Conservation (phyloP, 2,329 filamentous ascomycete genomes). For the Diaporthe nobilis region DNA sequence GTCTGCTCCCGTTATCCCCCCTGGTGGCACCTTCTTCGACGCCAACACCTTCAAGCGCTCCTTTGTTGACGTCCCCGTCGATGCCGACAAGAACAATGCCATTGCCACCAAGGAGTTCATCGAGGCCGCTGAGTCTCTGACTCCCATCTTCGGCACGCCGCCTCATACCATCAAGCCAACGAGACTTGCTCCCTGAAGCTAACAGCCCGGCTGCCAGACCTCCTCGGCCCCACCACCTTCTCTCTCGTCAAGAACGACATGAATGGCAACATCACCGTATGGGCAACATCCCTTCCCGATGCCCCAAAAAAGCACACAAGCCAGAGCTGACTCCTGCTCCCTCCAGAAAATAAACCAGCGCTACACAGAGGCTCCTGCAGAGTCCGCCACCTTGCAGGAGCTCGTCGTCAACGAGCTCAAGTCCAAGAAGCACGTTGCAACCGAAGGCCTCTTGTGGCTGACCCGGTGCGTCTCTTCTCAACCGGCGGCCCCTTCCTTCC, state of each 20-base stretch:
- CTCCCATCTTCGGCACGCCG: slow-evolving; percentile 83
- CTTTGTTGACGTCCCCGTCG: slow-evolving; percentile 86
- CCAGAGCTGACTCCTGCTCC: background rate
- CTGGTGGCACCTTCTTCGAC: slow-evolving; percentile 86
- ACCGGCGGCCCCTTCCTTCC: background rate
- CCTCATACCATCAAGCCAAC: background rate
- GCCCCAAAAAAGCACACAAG: background rate
- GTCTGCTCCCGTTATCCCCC: slow-evolving; percentile 67
- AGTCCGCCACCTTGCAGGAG: slow-evolving; percentile 87
- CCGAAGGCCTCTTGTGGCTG: slow-evolving; percentile 93
- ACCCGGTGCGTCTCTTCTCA: slow-evolving; percentile 72
- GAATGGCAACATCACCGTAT: slow-evolving; percentile 89
- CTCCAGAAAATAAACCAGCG: slow-evolving; percentile 88
- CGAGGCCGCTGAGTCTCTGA: slow-evolving; percentile 88
- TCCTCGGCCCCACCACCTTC: slow-evolving; percentile 82
- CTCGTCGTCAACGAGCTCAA: slow-evolving; percentile 91
- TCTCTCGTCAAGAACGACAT: slow-evolving; percentile 93
- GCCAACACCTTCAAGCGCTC: slow-evolving; percentile 78
- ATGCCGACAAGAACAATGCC: slow-evolving; percentile 80
- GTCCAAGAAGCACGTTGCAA: slow-evolving; percentile 88
- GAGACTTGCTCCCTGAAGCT: slow-evolving; percentile 34
- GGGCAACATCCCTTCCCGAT: slow-evolving; percentile 40
- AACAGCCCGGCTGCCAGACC: slow-evolving; percentile 60
- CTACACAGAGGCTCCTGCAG: slow-evolving; percentile 81
- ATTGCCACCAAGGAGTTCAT: slow-evolving; percentile 90